Evolutionary conservation across 805 yeast species (phyloP).

Genomic region (Cyberlindnera maritima): DNA sequence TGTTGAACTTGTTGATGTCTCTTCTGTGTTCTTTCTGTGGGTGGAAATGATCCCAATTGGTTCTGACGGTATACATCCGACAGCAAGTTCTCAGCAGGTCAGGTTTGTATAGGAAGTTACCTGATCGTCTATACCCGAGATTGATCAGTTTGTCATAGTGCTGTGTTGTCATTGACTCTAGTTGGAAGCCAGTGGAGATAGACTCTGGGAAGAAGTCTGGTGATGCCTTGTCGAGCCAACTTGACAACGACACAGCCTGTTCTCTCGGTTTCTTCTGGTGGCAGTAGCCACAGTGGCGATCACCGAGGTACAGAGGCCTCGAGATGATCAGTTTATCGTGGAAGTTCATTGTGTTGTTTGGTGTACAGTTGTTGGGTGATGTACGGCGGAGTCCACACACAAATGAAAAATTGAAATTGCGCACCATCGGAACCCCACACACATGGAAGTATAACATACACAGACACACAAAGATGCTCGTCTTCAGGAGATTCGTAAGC

Average conservation of each 20-base stretch:
- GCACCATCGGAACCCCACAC: no score
- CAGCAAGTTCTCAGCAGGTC: constrained; percentile 77
- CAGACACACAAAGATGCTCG: neutral
- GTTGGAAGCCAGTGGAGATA: constrained; percentile 37
- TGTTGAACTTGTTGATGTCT: constrained; percentile 56
- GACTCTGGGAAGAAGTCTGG: constrained; percentile 7
- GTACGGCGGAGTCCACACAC: no score
- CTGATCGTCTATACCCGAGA: constrained; percentile 78
- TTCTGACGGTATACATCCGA: constrained; percentile 72
- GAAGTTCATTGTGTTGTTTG: neutral
- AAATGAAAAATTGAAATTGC: no score
- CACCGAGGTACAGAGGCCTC: constrained; percentile 42
- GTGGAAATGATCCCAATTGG: constrained; percentile 44
- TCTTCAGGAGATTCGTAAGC: constrained; percentile 12
- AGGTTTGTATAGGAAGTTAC: constrained; percentile 60
- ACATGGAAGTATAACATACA: neutral
- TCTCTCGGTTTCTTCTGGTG: constrained; percentile 31
- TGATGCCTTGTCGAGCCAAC: constrained; percentile 29
- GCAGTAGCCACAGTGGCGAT: constrained; percentile 72
- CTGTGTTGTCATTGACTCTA: constrained; percentile 43
- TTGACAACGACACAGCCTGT: constrained; percentile 37
- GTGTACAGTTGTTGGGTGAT: no score
- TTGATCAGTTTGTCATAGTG: constrained; percentile 67
- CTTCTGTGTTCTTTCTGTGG: constrained; percentile 66
- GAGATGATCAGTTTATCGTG: constrained; percentile 36